phyloP scores from a whole-genome alignment of 1,284 basidiomycete genomes.

The Ustilago trichophora region DNA sequence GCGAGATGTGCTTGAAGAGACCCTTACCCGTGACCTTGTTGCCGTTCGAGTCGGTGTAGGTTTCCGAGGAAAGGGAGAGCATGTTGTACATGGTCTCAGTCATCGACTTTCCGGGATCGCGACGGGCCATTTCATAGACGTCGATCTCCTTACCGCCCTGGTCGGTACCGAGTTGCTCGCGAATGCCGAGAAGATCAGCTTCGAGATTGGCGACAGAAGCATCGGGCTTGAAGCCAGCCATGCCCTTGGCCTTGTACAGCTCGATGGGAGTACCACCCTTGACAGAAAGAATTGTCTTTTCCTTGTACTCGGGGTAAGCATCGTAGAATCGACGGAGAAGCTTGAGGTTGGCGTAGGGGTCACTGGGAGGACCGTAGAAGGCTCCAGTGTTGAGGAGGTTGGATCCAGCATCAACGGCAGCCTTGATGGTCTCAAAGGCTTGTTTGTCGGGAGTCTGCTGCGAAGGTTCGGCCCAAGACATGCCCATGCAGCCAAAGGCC shows the following conservation, averaged over 20 bases:
- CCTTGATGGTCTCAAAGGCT: constrained; percentile 74
- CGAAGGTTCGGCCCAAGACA: constrained; percentile 48
- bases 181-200: constrained; percentile 35
- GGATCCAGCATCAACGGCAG: constrained; percentile 72
- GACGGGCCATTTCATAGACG: constrained; percentile 54
- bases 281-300: constrained; percentile 71
- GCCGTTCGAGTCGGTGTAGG: constrained; percentile 30
- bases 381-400: constrained; percentile 69
- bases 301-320: constrained; percentile 72
- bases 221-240: constrained; percentile 35
- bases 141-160: constrained; percentile 54
- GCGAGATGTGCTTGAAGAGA: constrained; percentile 55
- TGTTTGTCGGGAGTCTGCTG: constrained; percentile 70
- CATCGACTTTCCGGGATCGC: constrained; percentile 23
- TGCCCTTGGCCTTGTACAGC: constrained; percentile 22
- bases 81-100: constrained; percentile 53
- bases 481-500: constrained; percentile 55
- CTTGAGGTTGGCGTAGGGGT: constrained; percentile 68
- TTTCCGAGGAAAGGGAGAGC: constrained; percentile 31
- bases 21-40: constrained; percentile 46
- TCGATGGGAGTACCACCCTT: constrained; percentile 69
- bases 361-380: constrained; percentile 68
- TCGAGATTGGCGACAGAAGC: constrained; percentile 38
- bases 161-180: constrained; percentile 46
- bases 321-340: constrained; percentile 70